Conservation (phyloP, 352 stramenopile species). For the Phytophthora pinifolia region DNA sequence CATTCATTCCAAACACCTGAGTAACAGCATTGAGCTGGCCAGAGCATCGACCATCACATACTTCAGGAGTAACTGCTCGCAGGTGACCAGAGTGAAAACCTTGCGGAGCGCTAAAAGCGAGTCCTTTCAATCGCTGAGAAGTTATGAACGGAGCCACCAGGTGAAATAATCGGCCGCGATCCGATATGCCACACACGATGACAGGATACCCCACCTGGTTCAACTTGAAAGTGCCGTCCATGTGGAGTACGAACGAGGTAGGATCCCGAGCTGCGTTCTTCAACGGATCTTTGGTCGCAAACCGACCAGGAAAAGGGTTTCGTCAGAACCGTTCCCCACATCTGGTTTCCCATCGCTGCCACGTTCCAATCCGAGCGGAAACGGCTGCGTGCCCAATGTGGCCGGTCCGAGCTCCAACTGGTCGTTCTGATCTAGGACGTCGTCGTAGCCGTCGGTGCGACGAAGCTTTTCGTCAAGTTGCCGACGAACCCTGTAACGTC, state of each 20-base stretch:
- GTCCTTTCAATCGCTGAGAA: not conserved
- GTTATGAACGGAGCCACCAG: slow-evolving; percentile 16
- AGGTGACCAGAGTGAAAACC: not conserved
- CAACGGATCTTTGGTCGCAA: not conserved
- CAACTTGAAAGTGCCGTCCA: slow-evolving; percentile 25
- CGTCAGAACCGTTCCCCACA: slow-evolving; percentile 6
- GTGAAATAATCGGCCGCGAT: slow-evolving; percentile 15
- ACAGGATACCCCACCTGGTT: slow-evolving; percentile 17
- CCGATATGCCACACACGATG: slow-evolving; percentile 19
- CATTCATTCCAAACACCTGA: slow-evolving; percentile 2
- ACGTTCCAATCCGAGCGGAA: not conserved
- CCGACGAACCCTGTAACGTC: not conserved
- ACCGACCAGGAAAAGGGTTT: slow-evolving; percentile 6
- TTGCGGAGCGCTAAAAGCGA: not conserved
- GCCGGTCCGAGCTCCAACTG: not conserved
- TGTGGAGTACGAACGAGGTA: slow-evolving; percentile 12
- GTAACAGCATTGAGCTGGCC: slow-evolving; percentile 2
- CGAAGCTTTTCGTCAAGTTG: not conserved
- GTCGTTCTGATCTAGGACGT: not conserved
- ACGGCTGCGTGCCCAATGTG: not conserved
- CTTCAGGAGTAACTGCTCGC: not conserved
- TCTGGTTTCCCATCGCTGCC: not conserved
- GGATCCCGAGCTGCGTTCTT: not conserved
- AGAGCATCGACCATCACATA: not conserved
- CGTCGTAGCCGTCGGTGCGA: not conserved